Evolutionary conservation across 768 basidiomycete species (phyloP).

Genomic region (Galerina sulciceps): DNA sequence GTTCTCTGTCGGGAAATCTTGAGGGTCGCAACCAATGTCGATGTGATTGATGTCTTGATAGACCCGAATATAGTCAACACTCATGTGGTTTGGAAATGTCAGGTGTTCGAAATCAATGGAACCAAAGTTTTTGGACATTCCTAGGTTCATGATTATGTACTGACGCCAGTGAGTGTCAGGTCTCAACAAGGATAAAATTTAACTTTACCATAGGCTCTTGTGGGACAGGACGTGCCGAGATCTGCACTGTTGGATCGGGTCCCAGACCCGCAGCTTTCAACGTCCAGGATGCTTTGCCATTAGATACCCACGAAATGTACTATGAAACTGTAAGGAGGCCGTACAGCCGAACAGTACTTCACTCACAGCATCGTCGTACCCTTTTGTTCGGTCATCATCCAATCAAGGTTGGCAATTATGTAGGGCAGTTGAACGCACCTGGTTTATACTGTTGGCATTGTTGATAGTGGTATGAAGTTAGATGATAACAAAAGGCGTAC

Average conservation of each 20-base stretch:
- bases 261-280: slow-evolving; percentile 72
- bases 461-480: neutral
- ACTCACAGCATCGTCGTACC: slow-evolving; percentile 69
- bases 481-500: slow-evolving; percentile 30
- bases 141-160: slow-evolving; percentile 86
- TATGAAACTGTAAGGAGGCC: slow-evolving; percentile 23
- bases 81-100: slow-evolving; percentile 62
- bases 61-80: slow-evolving; percentile 61
- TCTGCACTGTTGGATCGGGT: slow-evolving; percentile 60
- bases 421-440: slow-evolving; percentile 25
- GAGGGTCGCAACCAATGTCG: slow-evolving; percentile 77
- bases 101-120: slow-evolving; percentile 69
- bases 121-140: slow-evolving; percentile 82
- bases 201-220: slow-evolving; percentile 85
- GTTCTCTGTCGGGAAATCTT: slow-evolving; percentile 62
- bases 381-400: slow-evolving; percentile 25
- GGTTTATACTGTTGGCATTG: slow-evolving; percentile 41
- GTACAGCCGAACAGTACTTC: neutral
- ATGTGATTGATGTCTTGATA: slow-evolving; percentile 65
- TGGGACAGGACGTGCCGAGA: slow-evolving; percentile 71
- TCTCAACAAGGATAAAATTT: neutral
- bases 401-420: neutral
- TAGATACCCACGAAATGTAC: slow-evolving; percentile 88
- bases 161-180: slow-evolving; percentile 29
- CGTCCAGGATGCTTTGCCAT: slow-evolving; percentile 75